phyloP scores from a whole-genome alignment of 768 basidiomycete genomes.

The Piloderma croceum region DNA sequence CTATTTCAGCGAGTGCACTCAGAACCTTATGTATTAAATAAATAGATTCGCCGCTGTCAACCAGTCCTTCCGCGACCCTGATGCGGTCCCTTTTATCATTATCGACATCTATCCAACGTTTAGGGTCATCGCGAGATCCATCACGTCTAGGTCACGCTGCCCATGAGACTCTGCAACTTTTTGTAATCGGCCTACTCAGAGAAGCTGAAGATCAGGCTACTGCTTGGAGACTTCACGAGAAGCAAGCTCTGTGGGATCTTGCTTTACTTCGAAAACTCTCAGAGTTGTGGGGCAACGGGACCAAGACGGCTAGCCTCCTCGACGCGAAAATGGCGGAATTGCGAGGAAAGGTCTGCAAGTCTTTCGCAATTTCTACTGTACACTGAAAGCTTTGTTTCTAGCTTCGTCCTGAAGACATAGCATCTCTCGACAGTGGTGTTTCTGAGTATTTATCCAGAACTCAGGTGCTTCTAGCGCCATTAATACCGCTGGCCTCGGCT shows the following conservation, averaged over 20 bases:
- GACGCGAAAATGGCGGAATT: slow-evolving; percentile 22
- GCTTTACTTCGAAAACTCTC: slow-evolving; percentile 42
- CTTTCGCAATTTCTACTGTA: slow-evolving; percentile 1
- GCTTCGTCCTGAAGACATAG: too few species aligned
- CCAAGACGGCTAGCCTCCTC: slow-evolving; percentile 28
- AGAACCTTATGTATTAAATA: background rate
- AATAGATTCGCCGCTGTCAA: background rate
- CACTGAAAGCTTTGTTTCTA: too few species aligned
- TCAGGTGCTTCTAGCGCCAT: slow-evolving; percentile 56
- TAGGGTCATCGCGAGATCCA: slow-evolving; percentile 42
- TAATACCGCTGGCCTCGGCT: slow-evolving; percentile 40
- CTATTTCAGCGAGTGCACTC: too few species aligned
- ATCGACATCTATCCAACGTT: slow-evolving; percentile 47
- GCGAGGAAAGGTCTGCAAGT: slow-evolving; percentile 22
- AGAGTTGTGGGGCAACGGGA: too few species aligned
- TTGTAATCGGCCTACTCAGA: slow-evolving; percentile 31
- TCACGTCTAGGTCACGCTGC: slow-evolving; percentile 30
- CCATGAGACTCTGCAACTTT: slow-evolving; percentile 35
- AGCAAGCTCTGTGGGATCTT: slow-evolving; percentile 40
- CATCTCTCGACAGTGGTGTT: too few species aligned
- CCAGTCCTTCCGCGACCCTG: slow-evolving; percentile 48
- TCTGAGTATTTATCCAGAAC: slow-evolving; percentile 49
- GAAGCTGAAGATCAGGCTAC: slow-evolving; percentile 24
- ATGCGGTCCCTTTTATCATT: slow-evolving; percentile 51
- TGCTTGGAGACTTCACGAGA: too few species aligned